phyloP scores from a whole-genome alignment of 495 filamentous ascomycete species.

The Trichodelitschia bisporula region DNA sequence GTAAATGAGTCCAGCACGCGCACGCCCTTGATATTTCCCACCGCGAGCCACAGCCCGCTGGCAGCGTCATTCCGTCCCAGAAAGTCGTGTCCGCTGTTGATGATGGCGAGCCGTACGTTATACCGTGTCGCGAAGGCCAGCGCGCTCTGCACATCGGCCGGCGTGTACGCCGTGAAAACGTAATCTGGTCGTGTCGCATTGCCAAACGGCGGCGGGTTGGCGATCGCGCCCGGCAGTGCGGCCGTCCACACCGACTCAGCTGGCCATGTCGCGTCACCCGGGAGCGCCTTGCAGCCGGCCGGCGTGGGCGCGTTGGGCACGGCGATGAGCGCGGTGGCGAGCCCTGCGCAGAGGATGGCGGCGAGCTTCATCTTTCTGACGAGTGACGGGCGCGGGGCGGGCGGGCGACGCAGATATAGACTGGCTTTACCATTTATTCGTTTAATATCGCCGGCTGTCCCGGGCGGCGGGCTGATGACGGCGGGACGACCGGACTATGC shows the following conservation, averaged over 20 bases:
- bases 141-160: neutral
- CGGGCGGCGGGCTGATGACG: too few relatives aligned
- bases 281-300: neutral
- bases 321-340: neutral
- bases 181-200: neutral
- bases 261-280: neutral
- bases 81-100: slow-evolving; percentile 1
- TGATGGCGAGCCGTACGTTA: neutral
- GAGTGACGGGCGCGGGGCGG: too few relatives aligned
- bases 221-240: neutral
- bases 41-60: neutral
- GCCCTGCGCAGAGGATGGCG: too few relatives aligned
- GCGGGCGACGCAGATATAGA: too few relatives aligned
- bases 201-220: neutral
- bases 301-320: neutral
- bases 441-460: too few relatives aligned
- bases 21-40: neutral
- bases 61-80: neutral
- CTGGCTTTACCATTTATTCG: too few relatives aligned
- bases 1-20: neutral
- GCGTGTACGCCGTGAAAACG: neutral
- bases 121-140: neutral
- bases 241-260: neutral
- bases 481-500: too few relatives aligned
- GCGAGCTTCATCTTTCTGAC: too few relatives aligned